Base-by-base conservation (phyloP, 768 basidiomycete genomes). In the Tricholoma matsutake region DNA sequence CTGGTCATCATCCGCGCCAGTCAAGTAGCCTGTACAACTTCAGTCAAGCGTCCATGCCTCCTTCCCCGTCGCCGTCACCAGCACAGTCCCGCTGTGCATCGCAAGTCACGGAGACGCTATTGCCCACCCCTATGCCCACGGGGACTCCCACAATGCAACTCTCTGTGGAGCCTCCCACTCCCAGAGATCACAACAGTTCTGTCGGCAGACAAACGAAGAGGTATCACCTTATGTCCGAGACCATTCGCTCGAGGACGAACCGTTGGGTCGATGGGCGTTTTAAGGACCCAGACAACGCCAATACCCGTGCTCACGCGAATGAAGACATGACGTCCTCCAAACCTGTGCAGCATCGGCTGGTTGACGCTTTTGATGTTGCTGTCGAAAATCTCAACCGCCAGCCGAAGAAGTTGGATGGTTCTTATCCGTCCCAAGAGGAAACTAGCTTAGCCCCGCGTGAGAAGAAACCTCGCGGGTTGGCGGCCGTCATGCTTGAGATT, bases 251-350 rank as follows among this genome's bases (percentile, higher is more conserved):
- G 67, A 81, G 87, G 39, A 88, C 87, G 45, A 73, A 73, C 53
- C 81, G 80, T 28, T 88, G 84, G 86, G 79, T 79, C 37, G 82
- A 84, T 65, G 81, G 82, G 22, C 79, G 86, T 52, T 83, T 86
- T 60, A 71, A 72, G 37, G 75, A 76, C 59, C 57, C 67, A 61
- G 55, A 56, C 37, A 47, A n/a, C 20, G 31, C 16, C 18, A 56
- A 54, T 57, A 60, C 54, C 61, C 16, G 56, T 16, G 22, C 57
- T 47, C 45, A 16, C 25, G 47, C 51, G 18, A 57, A 59, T 29
- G 37, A 47, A n/a, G 61, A 57, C n/a, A 54, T 52, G 32, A 63
- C 55, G 37, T 56, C 67, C 41, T 32, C 66, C 9, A 64, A 66
- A 11, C 74, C 77, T 7, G 65, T 81, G 11, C 77, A 78, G 7